Evolutionary conservation across 495 filamentous ascomycete genomes (phyloP), one percentile per base, ranked within the genome.

Genomic region (Trichoderma asperelloides): DNA sequence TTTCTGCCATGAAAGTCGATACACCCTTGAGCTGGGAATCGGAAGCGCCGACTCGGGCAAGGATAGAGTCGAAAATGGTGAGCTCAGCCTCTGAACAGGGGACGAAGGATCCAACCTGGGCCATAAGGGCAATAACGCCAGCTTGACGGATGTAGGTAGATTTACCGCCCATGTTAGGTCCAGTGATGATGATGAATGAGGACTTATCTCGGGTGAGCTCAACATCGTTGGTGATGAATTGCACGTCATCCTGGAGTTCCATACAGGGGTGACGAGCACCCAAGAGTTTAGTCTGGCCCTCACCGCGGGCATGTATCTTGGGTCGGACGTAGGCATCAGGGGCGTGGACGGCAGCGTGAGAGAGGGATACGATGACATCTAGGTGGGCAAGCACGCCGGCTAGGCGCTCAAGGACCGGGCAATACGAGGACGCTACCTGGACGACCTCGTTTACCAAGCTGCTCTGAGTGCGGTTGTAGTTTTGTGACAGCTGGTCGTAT

Each of bases 1-100:
- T 99, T 80, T 99, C 95, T 0, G 96, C 96, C 96, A 99, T 99
- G 82, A 99, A 99, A 0, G 95, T 99, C 49, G 92, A 96, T 9
- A 99, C 96, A 43, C 95, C 95, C 78, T 99, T 99, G 45, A 99
- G 86, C 74, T 98, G 95, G 8, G 90, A 93, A 76, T 99, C 95
- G 73, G 89, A 93, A 5, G 95, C 95, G 64, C 95, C 95, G 4
- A 99, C 95, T 70, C 95, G 89, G 11, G 95, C 96, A 41, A 99
- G 91, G 67, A 99, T 97, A 74, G 91, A 96, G 78, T 99, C 95
- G 77, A 98, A 99, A 67, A 99, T 92, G 28, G 92, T 96, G 65
- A 99, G 79, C 72, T 97, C 93, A 21, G 95, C 94, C 69, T 92
- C 88, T 2, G 87, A 80, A 74, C 92, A 96, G 12, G 95, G 95